Evolutionary conservation across 1,284 basidiomycete species (phyloP), one percentile per base, ranked within the genome.

Genomic region (Ceratobasidium sp.): DNA sequence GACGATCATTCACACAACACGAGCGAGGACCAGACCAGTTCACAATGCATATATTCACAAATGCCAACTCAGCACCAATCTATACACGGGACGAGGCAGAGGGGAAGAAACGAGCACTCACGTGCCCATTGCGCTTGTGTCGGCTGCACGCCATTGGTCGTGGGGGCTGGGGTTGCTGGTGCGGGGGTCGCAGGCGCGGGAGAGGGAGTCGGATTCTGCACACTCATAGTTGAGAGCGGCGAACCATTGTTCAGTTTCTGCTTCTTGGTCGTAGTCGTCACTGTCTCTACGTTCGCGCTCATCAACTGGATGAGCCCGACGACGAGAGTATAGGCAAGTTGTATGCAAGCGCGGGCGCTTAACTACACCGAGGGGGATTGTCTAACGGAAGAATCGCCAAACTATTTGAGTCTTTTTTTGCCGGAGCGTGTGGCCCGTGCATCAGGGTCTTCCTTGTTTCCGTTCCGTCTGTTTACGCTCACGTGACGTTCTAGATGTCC

Each of bases 241-340:
- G 47, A 43, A 64, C 58, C 58, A 64, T 64, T 64, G 45, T 64
- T 64, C 17, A 64, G 58, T 35, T 64, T 64, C 45, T 64, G 58
- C 58, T 50, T 64, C 58, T 64, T 64, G 12, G 58, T 64, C 13
- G 58, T 62, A 29, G 42, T 62, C 57, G 57, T 62, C 12, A 43
- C 49, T 20, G 58, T 49, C 42, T 64, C 58, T 47, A 64, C 58
- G 29, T 47, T 64, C 31, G 43, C 34, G 58, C 58, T 64, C 58
- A 64, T 50, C 47, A 47, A 12, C 45, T 20, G 22, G 45, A 20
- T 47, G 6, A 22, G 22, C 20, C 45, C 10, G 20, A 47, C 10
- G 45, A 12, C 10, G 10, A 47, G n/a, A 47, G 45, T 12, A 10
- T 7, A 49, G 47, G 31, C 35, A 32, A 43, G 40, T 22, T 49